Base-by-base conservation (phyloP, 306 rosid species). In the Vigna hirtella region DNA sequence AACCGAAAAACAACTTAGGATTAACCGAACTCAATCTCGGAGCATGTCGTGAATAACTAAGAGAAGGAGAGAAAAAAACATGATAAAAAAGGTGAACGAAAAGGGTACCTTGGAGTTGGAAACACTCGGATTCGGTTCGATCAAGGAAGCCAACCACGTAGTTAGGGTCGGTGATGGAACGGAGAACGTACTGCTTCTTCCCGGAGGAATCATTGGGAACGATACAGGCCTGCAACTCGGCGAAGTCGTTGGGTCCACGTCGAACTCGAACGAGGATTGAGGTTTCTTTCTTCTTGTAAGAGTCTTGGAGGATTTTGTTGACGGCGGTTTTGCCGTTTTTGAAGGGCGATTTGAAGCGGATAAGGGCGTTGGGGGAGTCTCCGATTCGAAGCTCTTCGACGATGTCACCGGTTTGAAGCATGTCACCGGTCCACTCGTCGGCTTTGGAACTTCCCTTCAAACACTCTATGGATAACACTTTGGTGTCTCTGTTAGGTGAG, bases 341-440 rank as follows among this genome's bases (percentile, higher is more conserved):
- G 83, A 92, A 94, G 0, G 97, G 97, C 1, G 91, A 78, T 55
- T 75, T 85, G 68, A 89, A 88, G 49, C 86, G 74, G 58, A 82
- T 77, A 28, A 73, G 3, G 2, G 85, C 78, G 26, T 64, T 56
- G 0, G 70, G 34, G 0, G 93, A 85, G 9, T 57, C 66, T 0
- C 97, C 97, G 57, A 94, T 85, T 28, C 88, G 87, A 1, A 94
- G 87, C 85, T 94, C 97, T 80, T 94, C 93, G 0, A 94, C 97
- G 38, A 94, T 92, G 74, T 89, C 98, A 2, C 97, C 97, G 14
- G 97, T 90, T 67, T 89, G 97, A 5, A 94, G 93, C 91, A 92
- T 87, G 78, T 90, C 97, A 13, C 72, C 87, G 53, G 93, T 88
- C 97, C 97, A 92, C 56, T 94, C 93, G 12, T 92, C 97, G 45